Evolutionary conservation across 768 basidiomycete genomes (phyloP), one percentile per base, ranked within the genome.

Genomic region (Termitomyces heimii): DNA sequence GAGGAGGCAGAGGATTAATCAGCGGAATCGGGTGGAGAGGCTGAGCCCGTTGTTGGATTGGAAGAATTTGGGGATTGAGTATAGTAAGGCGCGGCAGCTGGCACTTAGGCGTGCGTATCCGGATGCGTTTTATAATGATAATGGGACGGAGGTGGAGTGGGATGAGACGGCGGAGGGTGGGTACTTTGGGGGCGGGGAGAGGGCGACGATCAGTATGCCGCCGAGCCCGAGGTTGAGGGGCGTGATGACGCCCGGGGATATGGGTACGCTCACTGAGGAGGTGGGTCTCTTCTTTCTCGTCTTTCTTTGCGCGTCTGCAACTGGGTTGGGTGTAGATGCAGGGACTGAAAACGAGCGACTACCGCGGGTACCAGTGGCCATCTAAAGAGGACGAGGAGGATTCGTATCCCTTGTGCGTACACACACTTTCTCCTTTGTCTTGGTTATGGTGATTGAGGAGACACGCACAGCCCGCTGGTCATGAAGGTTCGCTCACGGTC

Each of bases 21-120:
- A 98, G 75, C 89, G 97, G 32, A 99, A 98, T 75, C 85, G 97
- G 43, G 96, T 98, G 54, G 97, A 99, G 70, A 84, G 97, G 28
- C 79, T 99, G 18, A 88, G 85, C 50, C 96, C 96, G 16, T 72
- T 99, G 56, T 77, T 99, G 58, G 97, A 99, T 70, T 98, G 97
- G 97, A 99, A 99, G 77, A 93, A 93, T 67, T 77, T 99, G 31
- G 97, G 97, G 2, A 82, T 98, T 60, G 97, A 99, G 72, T 99
- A 99, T 72, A 86, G 88, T 70, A 99, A 98, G 77, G 90, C 93
- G 26, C 77, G 97, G 42, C 94, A 96, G 72, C 76, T 98, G 52
- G 92, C 93, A 18, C 77, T 99, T 58, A 77, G 96, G 63, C 79
- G 96, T 34, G 97, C 96, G 16, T 98, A 99, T 69, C 97, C 97